These are phyloP conservation scores for Clavariopsis aquatica DNA, from an alignment of 495 filamentous ascomycete genomes.

Conservation along the genomic window DNA sequence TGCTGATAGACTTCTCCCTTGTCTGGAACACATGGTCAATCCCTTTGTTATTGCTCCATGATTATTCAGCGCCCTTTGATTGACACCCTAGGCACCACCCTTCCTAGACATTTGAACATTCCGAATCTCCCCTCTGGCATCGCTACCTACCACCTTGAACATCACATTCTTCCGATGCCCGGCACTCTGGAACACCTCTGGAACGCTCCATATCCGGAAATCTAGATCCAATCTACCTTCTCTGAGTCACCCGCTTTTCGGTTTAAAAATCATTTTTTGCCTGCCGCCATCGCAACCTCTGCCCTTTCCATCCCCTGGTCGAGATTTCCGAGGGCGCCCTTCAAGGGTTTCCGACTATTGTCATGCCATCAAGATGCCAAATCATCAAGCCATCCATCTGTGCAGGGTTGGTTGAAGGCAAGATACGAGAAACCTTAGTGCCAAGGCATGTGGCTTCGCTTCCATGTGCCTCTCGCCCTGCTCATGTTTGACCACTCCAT, in stretches of 20 bases:
- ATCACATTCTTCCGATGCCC: not conserved
- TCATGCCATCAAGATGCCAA: not conserved
- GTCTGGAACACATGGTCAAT: not conserved
- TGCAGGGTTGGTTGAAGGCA: not conserved
- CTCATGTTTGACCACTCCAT: too few species aligned
- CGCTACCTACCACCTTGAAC: constrained; percentile 12
- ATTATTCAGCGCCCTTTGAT: not conserved
- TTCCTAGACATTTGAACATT: not conserved
- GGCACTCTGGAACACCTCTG: not conserved
- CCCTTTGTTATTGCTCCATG: not conserved
- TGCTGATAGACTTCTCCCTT: not conserved
- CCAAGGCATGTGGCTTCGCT: not conserved
- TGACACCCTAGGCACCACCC: not conserved
- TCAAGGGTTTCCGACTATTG: not conserved
- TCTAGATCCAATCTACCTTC: not conserved
- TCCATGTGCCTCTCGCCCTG: not conserved
- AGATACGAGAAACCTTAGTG: not conserved
- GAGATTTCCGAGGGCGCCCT: not conserved
- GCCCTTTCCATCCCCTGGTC: not conserved
- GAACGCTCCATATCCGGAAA: not conserved
- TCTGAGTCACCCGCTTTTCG: not conserved
- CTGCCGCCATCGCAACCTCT: not conserved
- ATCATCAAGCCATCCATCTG: not conserved
- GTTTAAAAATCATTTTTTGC: not conserved
- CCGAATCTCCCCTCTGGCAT: not conserved